These are phyloP conservation scores for Lactarius trivialis DNA, from an alignment of 768 basidiomycete genomes.

Conservation along the genomic window DNA sequence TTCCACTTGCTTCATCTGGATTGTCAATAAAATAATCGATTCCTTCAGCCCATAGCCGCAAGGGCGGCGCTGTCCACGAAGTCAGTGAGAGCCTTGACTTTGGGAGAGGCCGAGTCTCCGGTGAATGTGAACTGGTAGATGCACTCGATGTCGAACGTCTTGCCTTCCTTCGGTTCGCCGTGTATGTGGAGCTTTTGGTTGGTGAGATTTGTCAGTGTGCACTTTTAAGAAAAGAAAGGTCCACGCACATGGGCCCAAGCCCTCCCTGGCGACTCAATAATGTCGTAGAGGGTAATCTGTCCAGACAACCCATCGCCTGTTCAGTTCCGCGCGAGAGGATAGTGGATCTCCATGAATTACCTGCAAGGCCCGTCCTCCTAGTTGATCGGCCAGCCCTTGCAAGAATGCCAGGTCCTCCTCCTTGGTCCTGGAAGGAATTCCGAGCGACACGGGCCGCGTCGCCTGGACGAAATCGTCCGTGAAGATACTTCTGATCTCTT, in stretches of 20 bases:
- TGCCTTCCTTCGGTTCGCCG: background rate
- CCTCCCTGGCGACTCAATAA: background rate
- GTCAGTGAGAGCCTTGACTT: background rate
- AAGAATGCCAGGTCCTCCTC: slow-evolving; percentile 10
- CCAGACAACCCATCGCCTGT: background rate
- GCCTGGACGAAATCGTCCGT: slow-evolving; percentile 11
- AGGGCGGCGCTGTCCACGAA: background rate
- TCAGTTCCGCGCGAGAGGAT: background rate
- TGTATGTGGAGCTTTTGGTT: background rate
- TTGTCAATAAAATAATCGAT: background rate
- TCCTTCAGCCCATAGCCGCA: background rate
- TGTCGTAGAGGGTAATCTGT: slow-evolving; percentile 3
- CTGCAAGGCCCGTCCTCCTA: slow-evolving; percentile 1
- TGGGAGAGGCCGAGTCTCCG: background rate
- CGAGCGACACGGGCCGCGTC: background rate
- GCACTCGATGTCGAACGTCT: slow-evolving; percentile 3
- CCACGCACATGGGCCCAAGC: slow-evolving; percentile 7
- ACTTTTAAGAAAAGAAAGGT: background rate
- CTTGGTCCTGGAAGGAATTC: background rate
- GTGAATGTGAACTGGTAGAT: slow-evolving; percentile 7
- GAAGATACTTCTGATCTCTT: background rate
- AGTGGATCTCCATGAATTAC: background rate
- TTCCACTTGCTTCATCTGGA: background rate
- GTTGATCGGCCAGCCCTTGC: background rate
- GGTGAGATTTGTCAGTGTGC: background rate